These are phyloP conservation scores for Inga leiocalycina DNA, from an alignment of 306 rosid genomes.

Conservation along the genomic window DNA sequence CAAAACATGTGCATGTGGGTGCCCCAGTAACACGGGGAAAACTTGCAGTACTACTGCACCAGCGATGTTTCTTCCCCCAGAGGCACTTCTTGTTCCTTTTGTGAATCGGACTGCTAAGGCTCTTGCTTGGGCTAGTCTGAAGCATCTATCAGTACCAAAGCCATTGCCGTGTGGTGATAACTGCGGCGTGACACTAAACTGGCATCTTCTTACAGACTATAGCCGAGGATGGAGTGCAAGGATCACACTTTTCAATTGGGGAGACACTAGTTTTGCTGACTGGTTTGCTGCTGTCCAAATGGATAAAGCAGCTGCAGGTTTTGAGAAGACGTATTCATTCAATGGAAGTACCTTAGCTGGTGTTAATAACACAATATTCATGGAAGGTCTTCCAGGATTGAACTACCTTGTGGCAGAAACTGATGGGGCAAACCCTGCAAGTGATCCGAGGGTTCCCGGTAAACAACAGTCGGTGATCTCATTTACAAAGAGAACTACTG, in stretches of 20 bases:
- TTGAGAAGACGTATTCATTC: constrained; percentile 80
- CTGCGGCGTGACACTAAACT: constrained; percentile 86
- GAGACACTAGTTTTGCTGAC: constrained; percentile 63
- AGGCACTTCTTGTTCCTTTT: constrained; percentile 82
- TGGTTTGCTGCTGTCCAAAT: constrained; percentile 88
- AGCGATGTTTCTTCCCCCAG: constrained; percentile 82
- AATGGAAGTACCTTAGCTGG: constrained; percentile 58
- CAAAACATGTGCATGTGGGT: constrained; percentile 93
- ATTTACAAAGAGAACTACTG: constrained; percentile 67
- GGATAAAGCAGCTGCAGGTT: constrained; percentile 80
- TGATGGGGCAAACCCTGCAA: constrained; percentile 61
- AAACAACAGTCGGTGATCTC: constrained; percentile 85
- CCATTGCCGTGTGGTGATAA: constrained; percentile 89
- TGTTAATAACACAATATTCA: constrained; percentile 62
- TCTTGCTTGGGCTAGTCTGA: constrained; percentile 63
- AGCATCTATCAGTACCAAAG: constrained; percentile 51
- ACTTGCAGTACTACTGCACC: constrained; percentile 66
- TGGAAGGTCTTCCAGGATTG: constrained; percentile 81
- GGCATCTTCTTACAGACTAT: constrained; percentile 81
- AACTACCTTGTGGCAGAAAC: constrained; percentile 79
- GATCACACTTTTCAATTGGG: constrained; percentile 92
- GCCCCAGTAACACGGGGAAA: constrained; percentile 46
- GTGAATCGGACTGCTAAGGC: constrained; percentile 65
- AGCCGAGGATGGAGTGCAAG: constrained; percentile 84
- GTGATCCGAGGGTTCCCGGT: constrained; percentile 88